phyloP scores from a whole-genome alignment of 2,329 filamentous ascomycete species.

The Aspergillus sp. region DNA sequence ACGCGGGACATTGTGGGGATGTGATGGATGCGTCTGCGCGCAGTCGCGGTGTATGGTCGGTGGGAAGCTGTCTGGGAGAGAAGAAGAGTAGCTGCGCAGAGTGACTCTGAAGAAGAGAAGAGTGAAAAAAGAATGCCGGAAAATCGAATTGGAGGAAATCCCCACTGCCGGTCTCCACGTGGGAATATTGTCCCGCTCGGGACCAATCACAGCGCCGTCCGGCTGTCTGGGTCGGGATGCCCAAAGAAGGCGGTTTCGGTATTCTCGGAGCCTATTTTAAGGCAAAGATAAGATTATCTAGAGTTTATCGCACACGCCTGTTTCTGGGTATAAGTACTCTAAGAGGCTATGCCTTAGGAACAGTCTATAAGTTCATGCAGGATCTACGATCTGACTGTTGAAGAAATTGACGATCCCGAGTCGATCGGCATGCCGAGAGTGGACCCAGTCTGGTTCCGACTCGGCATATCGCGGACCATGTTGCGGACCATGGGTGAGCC shows the following conservation, averaged over 20 bases:
- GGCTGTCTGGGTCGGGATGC: not conserved
- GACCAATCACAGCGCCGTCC: not conserved
- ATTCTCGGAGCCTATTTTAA: too few species aligned
- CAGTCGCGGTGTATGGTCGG: too few species aligned
- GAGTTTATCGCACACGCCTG: too few species aligned
- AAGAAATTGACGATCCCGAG: not conserved
- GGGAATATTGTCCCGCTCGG: not conserved
- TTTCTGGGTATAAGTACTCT: too few species aligned
- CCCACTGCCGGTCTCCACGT: constrained; percentile 1
- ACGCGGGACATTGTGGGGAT: not conserved
- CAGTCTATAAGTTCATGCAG: not conserved
- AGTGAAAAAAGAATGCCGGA: constrained; percentile 1
- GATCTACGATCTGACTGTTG: not conserved
- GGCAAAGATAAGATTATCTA: too few species aligned
- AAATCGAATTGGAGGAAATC: not conserved
- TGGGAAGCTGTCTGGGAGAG: too few species aligned
- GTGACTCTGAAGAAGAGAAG: not conserved
- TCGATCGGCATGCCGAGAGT: constrained; percentile 1
- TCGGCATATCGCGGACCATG: not conserved
- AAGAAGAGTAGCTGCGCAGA: too few species aligned
- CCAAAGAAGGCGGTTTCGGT: too few species aligned
- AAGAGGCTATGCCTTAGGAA: too few species aligned
- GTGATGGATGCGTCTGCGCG: too few species aligned
- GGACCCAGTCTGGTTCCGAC: too few species aligned
- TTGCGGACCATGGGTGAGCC: not conserved